A percentile compares a stretch with the other conserved stretches of the same genome.
phyloP scores from a whole-genome alignment of 2,329 filamentous ascomycete genomes.

The Chrysosporium keratinophilum region DNA sequence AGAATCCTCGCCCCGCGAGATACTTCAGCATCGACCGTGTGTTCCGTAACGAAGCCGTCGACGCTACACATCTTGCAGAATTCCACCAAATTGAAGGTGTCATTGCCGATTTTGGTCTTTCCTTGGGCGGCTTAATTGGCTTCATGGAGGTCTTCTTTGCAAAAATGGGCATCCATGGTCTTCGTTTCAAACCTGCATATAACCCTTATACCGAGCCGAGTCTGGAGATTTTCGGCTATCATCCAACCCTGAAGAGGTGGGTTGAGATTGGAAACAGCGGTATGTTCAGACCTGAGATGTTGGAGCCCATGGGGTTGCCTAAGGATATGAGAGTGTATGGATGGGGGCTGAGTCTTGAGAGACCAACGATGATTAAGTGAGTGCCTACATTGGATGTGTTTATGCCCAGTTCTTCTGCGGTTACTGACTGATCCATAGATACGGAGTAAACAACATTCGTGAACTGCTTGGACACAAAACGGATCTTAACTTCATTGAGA shows the following conservation, averaged over 20 bases:
- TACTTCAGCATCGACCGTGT: conserved; percentile 99
- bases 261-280: conserved; percentile 97
- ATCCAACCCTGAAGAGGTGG: conserved; percentile 77
- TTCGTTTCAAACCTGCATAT: conserved; percentile 95
- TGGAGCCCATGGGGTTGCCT: conserved; percentile 86
- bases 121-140: conserved; percentile 82
- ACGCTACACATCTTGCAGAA: conserved; percentile 91
- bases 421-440: conserved; percentile 29
- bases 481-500: conserved; percentile 83
- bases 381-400: conserved; percentile 25
- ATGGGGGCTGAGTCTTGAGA: conserved; percentile 81
- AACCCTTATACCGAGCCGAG: conserved; percentile 91
- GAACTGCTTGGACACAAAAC: conserved; percentile 92
- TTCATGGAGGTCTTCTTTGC: conserved; percentile 93
- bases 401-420: background rate
- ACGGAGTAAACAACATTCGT: conserved; percentile 76
- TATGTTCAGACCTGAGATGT: conserved; percentile 98
- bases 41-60: conserved; percentile 95
- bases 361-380: conserved; percentile 96
- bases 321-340: conserved; percentile 89
- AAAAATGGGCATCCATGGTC: conserved; percentile 80
- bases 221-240: conserved; percentile 97
- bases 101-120: conserved; percentile 90
- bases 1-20: conserved; percentile 71
- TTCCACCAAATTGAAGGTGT: conserved; percentile 99